phyloP scores from a whole-genome alignment of 345 rosid genomes.

The Dovyalis caffra region DNA sequence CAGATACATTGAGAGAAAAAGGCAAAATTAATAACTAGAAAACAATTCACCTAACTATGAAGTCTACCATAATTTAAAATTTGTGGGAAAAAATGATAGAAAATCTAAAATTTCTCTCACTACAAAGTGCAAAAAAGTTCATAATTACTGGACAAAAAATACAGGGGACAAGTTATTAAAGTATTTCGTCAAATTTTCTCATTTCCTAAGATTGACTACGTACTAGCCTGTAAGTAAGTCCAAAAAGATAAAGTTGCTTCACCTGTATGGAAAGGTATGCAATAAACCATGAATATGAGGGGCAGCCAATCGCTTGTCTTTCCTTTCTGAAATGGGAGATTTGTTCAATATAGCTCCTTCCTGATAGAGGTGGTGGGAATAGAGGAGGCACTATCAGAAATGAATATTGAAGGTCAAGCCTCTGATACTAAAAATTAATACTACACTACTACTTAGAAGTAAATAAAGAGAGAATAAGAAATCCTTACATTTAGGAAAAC shows the following conservation, averaged over 20 bases:
- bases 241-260: slow-evolving; percentile 12
- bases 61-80: neutral
- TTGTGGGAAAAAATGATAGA: neutral
- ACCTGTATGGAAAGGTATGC: slow-evolving; percentile 74
- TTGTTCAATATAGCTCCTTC: slow-evolving; percentile 66
- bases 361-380: slow-evolving; percentile 76
- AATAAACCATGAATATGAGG: slow-evolving; percentile 68
- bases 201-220: neutral
- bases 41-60: neutral
- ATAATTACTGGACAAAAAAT: neutral
- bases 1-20: slow-evolving; percentile 15
- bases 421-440: neutral
- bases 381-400: slow-evolving; percentile 77
- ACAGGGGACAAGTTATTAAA: too few relatives aligned
- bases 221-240: neutral
- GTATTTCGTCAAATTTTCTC: neutral
- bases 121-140: too few relatives aligned
- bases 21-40: neutral
- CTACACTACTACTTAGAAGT: neutral
- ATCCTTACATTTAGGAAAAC: slow-evolving; percentile 68
- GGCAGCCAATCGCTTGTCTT: slow-evolving; percentile 68
- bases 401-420: slow-evolving; percentile 1
- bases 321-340: slow-evolving; percentile 44
- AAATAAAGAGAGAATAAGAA: neutral
- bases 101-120: too few relatives aligned